These are phyloP conservation scores for Ustilago loliicola DNA, from an alignment of 1,284 basidiomycete genomes.

Conservation along the genomic window DNA sequence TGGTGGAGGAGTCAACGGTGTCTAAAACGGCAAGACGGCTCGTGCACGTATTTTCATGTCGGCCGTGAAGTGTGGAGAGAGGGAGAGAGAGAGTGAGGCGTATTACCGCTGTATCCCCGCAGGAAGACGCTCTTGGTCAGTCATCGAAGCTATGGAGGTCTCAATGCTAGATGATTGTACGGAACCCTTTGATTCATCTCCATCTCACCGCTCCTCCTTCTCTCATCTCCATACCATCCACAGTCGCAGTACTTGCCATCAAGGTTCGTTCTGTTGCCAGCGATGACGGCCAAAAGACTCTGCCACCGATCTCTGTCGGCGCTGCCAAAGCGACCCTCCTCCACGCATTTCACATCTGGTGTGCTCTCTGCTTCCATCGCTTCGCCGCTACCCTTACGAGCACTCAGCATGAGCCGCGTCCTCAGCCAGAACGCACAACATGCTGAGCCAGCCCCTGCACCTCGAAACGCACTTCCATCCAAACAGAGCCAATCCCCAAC, in stretches of 20 bases:
- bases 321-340: slow-evolving; percentile 10
- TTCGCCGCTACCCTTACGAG: neutral
- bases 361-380: neutral
- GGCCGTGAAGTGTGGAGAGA: neutral
- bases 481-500: neutral
- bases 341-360: neutral
- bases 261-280: neutral
- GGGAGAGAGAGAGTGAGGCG: too few relatives aligned
- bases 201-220: neutral
- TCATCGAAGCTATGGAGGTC: slow-evolving; percentile 2
- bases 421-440: slow-evolving; percentile 2
- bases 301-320: slow-evolving; percentile 10
- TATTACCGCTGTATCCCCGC: slow-evolving; percentile 1
- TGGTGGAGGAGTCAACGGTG: neutral
- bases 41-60: neutral
- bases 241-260: too few relatives aligned
- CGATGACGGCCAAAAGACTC: slow-evolving; percentile 15
- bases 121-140: neutral
- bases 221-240: neutral
- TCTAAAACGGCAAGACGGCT: neutral
- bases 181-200: neutral
- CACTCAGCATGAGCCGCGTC: neutral
- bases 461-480: neutral
- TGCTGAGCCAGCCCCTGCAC: neutral
- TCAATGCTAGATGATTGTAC: neutral